Evolutionary conservation across 2,329 filamentous ascomycete genomes (phyloP), one percentile per base, ranked within the genome.

Genomic region (Diaporthe sp.): DNA sequence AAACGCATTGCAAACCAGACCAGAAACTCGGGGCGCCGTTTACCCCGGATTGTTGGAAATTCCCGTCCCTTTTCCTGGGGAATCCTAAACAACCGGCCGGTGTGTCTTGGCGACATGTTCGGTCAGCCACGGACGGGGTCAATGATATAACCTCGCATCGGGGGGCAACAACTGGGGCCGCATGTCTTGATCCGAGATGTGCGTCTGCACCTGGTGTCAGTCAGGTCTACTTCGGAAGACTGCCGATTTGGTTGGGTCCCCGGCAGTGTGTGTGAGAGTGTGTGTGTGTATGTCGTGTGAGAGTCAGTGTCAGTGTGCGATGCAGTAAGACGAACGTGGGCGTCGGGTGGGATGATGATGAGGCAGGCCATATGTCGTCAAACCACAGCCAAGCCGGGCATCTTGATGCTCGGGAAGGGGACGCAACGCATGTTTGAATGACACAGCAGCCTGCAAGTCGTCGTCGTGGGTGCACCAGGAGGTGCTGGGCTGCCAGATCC

Each of bases 401-500:
- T 42, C 13, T 40, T 28, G 10, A 33, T 13, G 40, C 42, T 33
- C 28, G 19, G 19, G 28, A 33, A 6, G 13, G 30, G 61, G 19
- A 52, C 42, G 45, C 30, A 30, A 30, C 30, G 6, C 45, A 6
- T 5, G 35, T 10, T 38, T 15, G 57, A n/a, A 28, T 67, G 42
- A 47, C 61, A 67, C 61, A 13, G 45, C 61, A 67, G 28, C 61
- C 61, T 66, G 60, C 60, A 50, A 17, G 40, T 22, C 60, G 19
- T 30, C 40, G 60, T 47, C 60, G 60, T 47, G 40, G 40, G n/a
- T n/a, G n/a, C n/a, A n/a, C 12, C 25, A 40, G 58, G 58, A n/a
- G n/a, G n/a, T n/a, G 35, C 60, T 25, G 30, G 42, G 28, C 61
- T 67, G 61, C 45, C 61, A 67, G 61, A 67, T 67, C 61, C 30